Percentiles rank a stretch among this genome's conserved stretches.
These are phyloP conservation scores for Gigaspora rosea DNA, from an alignment of 192 early-diverging fungal genomes.

Conservation along the genomic window DNA sequence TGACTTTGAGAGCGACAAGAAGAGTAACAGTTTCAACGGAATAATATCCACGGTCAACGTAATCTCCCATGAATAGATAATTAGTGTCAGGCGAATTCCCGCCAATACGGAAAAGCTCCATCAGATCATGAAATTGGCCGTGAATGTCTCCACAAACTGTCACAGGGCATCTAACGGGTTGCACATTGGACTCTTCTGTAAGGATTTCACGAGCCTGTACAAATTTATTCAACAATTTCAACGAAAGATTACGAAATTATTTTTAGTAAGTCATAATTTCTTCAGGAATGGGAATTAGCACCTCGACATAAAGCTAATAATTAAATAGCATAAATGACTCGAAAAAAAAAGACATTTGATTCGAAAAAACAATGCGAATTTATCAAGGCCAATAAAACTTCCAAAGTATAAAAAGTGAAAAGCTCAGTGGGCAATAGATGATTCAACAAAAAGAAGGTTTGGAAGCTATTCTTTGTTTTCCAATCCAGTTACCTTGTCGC, in stretches of 20 bases:
- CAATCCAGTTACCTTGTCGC: constrained; percentile 80
- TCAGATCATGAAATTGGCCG: constrained; percentile 98
- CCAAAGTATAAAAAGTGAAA: too few species aligned
- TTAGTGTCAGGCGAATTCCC: constrained; percentile 97
- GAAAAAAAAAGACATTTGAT: too few species aligned
- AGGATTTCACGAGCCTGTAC: constrained; percentile 92
- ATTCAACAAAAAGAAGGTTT: too few species aligned
- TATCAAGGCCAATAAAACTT: too few species aligned
- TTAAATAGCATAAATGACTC: too few species aligned
- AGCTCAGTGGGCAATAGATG: too few species aligned
- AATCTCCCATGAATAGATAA: constrained; percentile 99
- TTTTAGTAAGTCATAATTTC: too few species aligned
- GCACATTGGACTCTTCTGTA: constrained; percentile 95
- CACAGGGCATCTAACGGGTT: constrained; percentile 96
- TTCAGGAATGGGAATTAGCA: too few species aligned
- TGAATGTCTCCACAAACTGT: constrained; percentile 99
- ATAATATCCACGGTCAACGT: constrained; percentile 99
- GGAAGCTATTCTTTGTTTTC: neutral
- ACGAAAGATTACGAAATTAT: too few species aligned
- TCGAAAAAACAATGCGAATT: too few species aligned
- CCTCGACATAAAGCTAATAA: too few species aligned
- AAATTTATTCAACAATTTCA: neutral
- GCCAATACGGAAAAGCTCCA: constrained; percentile 96
- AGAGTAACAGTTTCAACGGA: constrained; percentile 97
- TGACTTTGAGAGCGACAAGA: constrained; percentile 93